These are phyloP conservation scores for Ustilago trichophora DNA, from an alignment of 1,284 basidiomycete species.

Conservation along the genomic window DNA sequence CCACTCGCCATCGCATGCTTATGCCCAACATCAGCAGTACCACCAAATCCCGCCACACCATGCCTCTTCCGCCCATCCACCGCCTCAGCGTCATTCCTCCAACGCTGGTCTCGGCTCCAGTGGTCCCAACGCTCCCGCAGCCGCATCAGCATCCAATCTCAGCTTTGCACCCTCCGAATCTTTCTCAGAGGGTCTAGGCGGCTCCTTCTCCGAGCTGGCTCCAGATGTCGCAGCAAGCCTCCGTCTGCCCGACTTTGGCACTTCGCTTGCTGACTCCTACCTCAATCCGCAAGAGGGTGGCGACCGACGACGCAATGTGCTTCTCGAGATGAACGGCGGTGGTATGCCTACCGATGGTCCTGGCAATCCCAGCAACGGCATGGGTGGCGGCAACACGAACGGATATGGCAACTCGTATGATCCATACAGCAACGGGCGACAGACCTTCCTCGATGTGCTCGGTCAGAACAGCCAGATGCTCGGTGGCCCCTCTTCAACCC, in stretches of 20 bases:
- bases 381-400: neutral
- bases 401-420: constrained; percentile 10
- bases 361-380: constrained; percentile 5
- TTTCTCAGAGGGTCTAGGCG: constrained; percentile 31
- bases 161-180: constrained; percentile 21
- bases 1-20: constrained; percentile 23
- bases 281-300: constrained; percentile 44
- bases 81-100: constrained; percentile 18
- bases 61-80: constrained; percentile 4
- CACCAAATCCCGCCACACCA: constrained; percentile 17
- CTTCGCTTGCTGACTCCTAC: constrained; percentile 54
- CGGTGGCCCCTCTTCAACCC: constrained; percentile 23
- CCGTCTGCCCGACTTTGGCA: constrained; percentile 52
- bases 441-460: constrained; percentile 45
- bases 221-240: constrained; percentile 40
- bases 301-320: constrained; percentile 38
- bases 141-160: constrained; percentile 10
- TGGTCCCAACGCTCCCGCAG: neutral
- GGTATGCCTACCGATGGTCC: constrained; percentile 3
- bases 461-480: constrained; percentile 36
- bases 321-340: constrained; percentile 36
- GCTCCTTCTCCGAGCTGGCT: constrained; percentile 44
- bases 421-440: constrained; percentile 15
- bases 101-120: constrained; percentile 6
- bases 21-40: constrained; percentile 24